Evolutionary conservation across 2,329 filamentous ascomycete species (phyloP).

Genomic region (Diaporthe citriasiana): DNA sequence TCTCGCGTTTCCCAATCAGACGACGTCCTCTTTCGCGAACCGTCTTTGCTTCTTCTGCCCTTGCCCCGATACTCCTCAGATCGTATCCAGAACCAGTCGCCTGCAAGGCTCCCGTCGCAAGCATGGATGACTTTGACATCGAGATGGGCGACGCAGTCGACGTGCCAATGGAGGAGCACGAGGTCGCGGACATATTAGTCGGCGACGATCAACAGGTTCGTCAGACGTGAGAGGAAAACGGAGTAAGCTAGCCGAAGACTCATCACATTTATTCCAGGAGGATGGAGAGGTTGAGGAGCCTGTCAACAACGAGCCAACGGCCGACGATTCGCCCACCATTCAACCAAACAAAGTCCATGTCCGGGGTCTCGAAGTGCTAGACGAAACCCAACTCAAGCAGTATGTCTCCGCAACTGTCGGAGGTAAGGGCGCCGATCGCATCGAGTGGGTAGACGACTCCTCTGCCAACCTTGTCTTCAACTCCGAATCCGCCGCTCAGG

Average conservation of each 20-base stretch:
- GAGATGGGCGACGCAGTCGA: constrained; percentile 77
- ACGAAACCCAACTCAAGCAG: constrained; percentile 82
- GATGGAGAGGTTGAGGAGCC: constrained; percentile 59
- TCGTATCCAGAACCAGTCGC: not conserved
- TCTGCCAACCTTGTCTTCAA: constrained; percentile 89
- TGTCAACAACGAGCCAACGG: constrained; percentile 43
- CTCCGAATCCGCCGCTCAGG: constrained; percentile 64
- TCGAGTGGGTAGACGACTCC: constrained; percentile 97
- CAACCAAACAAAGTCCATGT: constrained; percentile 82
- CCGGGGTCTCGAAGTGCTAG: constrained; percentile 84
- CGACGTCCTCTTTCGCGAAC: not conserved
- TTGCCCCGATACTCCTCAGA: not conserved
- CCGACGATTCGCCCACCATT: constrained; percentile 48
- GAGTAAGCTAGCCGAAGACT: not conserved
- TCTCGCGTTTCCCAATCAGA: not conserved
- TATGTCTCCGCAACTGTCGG: constrained; percentile 80
- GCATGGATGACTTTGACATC: constrained; percentile 75
- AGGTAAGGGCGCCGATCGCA: constrained; percentile 66
- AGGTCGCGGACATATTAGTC: constrained; percentile 51
- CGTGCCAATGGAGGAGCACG: constrained; percentile 52
- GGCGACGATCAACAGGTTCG: constrained; percentile 47
- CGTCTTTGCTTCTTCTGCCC: not conserved
- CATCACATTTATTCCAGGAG: constrained; percentile 48
- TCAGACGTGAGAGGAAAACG: constrained; percentile 1
- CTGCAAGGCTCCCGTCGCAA: constrained; percentile 44